Evolutionary conservation across 2,329 filamentous ascomycete species (phyloP).

Genomic region (Ophiognomonia clavigignenti-juglandacearum): DNA sequence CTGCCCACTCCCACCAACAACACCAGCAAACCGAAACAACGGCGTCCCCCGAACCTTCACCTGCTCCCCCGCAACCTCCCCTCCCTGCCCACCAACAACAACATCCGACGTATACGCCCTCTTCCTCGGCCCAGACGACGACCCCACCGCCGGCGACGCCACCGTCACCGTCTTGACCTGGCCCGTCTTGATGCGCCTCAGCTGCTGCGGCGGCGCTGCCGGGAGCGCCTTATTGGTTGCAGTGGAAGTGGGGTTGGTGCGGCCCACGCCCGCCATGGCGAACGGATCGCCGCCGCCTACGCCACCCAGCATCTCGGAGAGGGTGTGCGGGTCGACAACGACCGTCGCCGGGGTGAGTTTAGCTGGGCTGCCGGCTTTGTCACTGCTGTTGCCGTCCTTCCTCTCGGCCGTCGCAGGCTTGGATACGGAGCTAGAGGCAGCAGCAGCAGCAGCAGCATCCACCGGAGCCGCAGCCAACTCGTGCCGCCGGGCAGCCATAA

Average conservation of each 20-base stretch:
- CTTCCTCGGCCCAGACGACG: slow-evolving; percentile 1
- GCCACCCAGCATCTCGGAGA: too few species aligned
- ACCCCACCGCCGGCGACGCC: too few species aligned
- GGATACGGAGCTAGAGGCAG: neutral
- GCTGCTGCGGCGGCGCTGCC: slow-evolving; percentile 1
- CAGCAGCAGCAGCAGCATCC: neutral
- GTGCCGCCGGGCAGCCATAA: neutral
- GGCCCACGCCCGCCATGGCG: neutral
- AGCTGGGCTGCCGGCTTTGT: too few species aligned
- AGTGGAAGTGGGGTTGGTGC: neutral
- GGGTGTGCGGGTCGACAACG: too few species aligned
- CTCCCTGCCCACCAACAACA: neutral
- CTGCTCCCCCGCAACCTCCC: neutral
- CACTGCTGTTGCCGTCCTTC: too few species aligned
- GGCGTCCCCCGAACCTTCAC: slow-evolving; percentile 8
- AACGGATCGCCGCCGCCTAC: too few species aligned
- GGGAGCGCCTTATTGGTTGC: slow-evolving; percentile 1
- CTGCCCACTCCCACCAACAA: slow-evolving; percentile 5
- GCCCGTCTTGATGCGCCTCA: slow-evolving; percentile 11
- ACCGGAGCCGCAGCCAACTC: neutral
- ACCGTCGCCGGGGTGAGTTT: too few species aligned
- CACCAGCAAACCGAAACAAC: slow-evolving; percentile 10
- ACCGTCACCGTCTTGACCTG: slow-evolving; percentile 16
- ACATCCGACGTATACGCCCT: slow-evolving; percentile 9
- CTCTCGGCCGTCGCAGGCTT: too few species aligned